Percentiles rank a stretch among this genome's conserved stretches.
Evolutionary conservation across 2,329 filamentous ascomycete genomes (phyloP).

Genomic region (Hirsutella rhossiliensis): DNA sequence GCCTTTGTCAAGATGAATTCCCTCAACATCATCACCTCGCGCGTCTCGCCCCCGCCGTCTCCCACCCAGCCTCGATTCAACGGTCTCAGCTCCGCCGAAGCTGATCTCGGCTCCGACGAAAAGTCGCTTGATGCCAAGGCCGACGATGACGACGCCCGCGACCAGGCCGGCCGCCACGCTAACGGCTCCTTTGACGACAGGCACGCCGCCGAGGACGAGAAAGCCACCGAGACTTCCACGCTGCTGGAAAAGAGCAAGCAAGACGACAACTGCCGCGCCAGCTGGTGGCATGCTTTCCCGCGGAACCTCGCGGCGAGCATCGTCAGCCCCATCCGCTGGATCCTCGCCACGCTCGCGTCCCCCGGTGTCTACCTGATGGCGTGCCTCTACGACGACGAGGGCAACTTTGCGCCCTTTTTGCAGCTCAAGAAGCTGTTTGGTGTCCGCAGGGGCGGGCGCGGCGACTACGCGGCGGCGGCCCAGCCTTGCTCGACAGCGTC

Average conservation of each 20-base stretch:
- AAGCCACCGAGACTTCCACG: constrained; percentile 52
- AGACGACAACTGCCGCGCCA: constrained; percentile 22
- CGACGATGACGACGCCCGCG: constrained; percentile 19
- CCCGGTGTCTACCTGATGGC: constrained; percentile 75
- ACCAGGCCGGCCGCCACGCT: neutral
- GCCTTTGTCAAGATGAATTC: constrained; percentile 74
- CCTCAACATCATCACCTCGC: constrained; percentile 82
- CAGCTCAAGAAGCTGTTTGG: constrained; percentile 57
- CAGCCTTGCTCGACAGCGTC: neutral
- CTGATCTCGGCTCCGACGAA: constrained; percentile 32
- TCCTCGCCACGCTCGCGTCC: constrained; percentile 66
- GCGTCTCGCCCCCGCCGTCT: constrained; percentile 54
- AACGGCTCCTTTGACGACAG: constrained; percentile 12
- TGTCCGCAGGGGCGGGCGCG: constrained; percentile 25
- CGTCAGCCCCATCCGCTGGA: constrained; percentile 63
- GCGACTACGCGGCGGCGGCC: constrained; percentile 1
- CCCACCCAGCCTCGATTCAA: constrained; percentile 47
- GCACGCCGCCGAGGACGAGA: constrained; percentile 25
- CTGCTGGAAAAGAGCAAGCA: constrained; percentile 30
- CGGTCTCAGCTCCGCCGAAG: constrained; percentile 41
- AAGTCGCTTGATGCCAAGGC: constrained; percentile 19
- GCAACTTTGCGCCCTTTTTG: constrained; percentile 64
- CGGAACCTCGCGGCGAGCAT: constrained; percentile 60
- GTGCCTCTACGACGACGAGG: constrained; percentile 71
- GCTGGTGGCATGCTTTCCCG: constrained; percentile 46